phyloP scores from a whole-genome alignment of 306 rosid genomes.

The Dryas drummondii region DNA sequence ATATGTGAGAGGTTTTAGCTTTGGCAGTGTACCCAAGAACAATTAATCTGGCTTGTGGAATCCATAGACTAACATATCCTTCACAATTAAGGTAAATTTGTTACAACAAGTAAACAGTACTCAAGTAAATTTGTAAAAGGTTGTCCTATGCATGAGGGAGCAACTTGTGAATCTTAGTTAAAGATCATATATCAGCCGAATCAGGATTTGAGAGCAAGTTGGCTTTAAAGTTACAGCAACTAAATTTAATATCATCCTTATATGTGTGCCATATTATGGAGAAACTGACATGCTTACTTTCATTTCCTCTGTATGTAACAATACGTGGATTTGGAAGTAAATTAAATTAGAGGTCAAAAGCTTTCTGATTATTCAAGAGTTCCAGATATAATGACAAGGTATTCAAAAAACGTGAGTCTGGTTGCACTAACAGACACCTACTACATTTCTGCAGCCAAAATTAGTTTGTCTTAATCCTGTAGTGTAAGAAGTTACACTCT shows the following conservation, averaged over 20 bases:
- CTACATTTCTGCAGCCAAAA: conserved; percentile 3
- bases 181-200: neutral
- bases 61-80: neutral
- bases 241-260: neutral
- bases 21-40: conserved; percentile 1
- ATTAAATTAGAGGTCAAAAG: neutral
- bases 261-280: too few species aligned
- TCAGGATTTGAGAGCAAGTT: neutral
- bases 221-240: neutral
- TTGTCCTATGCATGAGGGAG: too few species aligned
- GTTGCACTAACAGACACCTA: neutral
- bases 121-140: neutral
- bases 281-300: too few species aligned
- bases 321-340: neutral
- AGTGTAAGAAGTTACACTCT: neutral
- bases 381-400: neutral
- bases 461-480: conserved; percentile 12
- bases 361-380: neutral
- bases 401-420: neutral
- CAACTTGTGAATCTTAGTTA: too few species aligned
- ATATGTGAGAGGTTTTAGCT: conserved; percentile 4
- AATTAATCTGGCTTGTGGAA: neutral
- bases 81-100: neutral
- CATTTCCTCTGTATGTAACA: too few species aligned
- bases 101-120: neutral